Conservation (phyloP, 2,329 filamentous ascomycete genomes). For the Aspergillus glaucus region DNA sequence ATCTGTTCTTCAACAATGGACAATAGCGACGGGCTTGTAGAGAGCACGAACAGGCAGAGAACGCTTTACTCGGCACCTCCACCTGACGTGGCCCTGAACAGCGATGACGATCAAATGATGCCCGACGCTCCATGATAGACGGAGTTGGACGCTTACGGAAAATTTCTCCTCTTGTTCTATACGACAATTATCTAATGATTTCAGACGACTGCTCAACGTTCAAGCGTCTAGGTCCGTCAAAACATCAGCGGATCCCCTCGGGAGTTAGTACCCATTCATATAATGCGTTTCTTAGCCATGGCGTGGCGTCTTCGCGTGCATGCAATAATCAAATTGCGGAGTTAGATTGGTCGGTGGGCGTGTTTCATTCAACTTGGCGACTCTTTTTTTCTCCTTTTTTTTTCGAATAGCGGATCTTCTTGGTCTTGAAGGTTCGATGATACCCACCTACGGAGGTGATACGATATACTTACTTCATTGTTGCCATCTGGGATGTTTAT, state of each 20-base stretch:
- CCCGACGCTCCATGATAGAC: slow-evolving; percentile 20
- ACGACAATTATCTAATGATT: no score
- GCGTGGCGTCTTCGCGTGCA: background rate
- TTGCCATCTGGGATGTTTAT: slow-evolving; percentile 8
- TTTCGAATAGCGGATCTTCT: background rate
- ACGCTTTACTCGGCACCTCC: slow-evolving; percentile 28
- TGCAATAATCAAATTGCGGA: slow-evolving; percentile 5
- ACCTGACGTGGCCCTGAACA: slow-evolving; percentile 17
- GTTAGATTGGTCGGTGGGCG: slow-evolving; percentile 9
- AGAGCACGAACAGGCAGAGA: slow-evolving; percentile 12
- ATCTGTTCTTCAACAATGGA: slow-evolving; percentile 15
- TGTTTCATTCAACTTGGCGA: slow-evolving; percentile 4
- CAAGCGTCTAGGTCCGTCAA: slow-evolving; percentile 1
- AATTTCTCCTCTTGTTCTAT: background rate
- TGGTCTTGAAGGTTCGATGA: slow-evolving; percentile 9
- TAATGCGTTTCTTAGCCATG: slow-evolving; percentile 3
- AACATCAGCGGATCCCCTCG: slow-evolving; percentile 14
- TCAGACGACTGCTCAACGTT: no score
- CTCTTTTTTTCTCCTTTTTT: slow-evolving; percentile 1
- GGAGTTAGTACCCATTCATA: slow-evolving; percentile 10
- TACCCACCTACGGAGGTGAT: slow-evolving; percentile 13
- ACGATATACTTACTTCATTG: slow-evolving; percentile 2
- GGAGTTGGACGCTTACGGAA: background rate
- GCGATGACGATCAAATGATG: slow-evolving; percentile 30
- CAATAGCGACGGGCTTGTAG: slow-evolving; percentile 7